Evolutionary conservation across 78 protist genomes (phyloP).

Genomic region (Capsaspora owczarzaki): DNA sequence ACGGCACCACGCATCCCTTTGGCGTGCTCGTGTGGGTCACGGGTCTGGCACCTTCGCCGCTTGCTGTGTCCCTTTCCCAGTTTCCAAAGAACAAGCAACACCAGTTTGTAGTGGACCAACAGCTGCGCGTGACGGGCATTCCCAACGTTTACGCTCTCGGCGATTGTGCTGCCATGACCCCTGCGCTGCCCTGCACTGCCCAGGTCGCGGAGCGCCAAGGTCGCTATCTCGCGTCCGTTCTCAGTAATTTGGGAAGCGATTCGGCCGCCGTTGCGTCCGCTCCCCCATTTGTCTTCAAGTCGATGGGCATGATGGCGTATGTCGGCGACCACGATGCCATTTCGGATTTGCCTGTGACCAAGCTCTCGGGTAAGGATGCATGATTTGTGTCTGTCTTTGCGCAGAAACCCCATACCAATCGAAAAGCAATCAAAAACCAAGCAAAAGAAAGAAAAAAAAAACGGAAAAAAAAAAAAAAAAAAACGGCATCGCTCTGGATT

Average conservation of each 20-base stretch:
- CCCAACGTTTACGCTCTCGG: slow-evolving; percentile 48
- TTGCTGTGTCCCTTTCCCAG: too few species aligned
- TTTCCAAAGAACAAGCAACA: background rate
- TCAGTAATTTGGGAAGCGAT: slow-evolving; percentile 5
- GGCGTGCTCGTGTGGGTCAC: slow-evolving; percentile 24
- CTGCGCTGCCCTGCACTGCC: slow-evolving; percentile 51
- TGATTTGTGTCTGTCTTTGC: background rate
- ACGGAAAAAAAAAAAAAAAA: background rate
- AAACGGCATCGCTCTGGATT: too few species aligned
- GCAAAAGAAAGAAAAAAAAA: background rate
- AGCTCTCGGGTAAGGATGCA: background rate
- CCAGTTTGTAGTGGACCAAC: background rate
- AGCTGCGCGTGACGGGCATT: background rate
- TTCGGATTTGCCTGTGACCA: background rate
- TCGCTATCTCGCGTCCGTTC: slow-evolving; percentile 33
- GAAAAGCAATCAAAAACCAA: background rate
- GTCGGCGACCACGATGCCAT: slow-evolving; percentile 42
- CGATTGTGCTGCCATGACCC: slow-evolving; percentile 41
- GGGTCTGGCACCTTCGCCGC: slow-evolving; percentile 1
- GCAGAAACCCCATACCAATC: background rate
- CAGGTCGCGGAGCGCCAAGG: slow-evolving; percentile 59
- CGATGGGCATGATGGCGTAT: slow-evolving; percentile 52
- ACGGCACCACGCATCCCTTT: background rate
- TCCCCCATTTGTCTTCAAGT: slow-evolving; percentile 23
- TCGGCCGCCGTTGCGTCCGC: background rate